Evolutionary conservation across 495 filamentous ascomycete genomes (phyloP), one percentile per base, ranked within the genome.

Genomic region (Hypoxylon fragiforme): DNA sequence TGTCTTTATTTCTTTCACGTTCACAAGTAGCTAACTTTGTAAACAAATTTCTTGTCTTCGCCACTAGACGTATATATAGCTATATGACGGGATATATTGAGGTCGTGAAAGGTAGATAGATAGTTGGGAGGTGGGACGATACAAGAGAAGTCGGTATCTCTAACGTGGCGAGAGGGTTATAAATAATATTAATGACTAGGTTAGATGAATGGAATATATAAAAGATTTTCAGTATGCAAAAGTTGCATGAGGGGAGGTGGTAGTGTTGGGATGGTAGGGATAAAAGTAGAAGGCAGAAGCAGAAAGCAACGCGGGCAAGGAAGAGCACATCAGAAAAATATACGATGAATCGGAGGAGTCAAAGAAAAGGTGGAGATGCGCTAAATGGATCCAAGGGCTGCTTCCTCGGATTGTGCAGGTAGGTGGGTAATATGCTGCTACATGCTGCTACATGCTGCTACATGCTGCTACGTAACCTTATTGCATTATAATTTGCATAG

Each of bases 241-340:
- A 21, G 14, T 30, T 56, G 46, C 58, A 56, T 50, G 47, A 42
- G 18, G 44, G 35, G 21, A 55, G 35, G 31, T 30, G 26, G 24
- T 38, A 40, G 53, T 4, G 37, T 37, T 36, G 49, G 56, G 49
- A 42, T 49, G 56, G 44, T 8, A 54, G n/a, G n/a, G n/a, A n/a
- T n/a, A n/a, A n/a, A n/a, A n/a, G n/a, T n/a, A n/a, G n/a, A n/a
- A n/a, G n/a, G n/a, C n/a, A n/a, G n/a, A n/a, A n/a, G n/a, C n/a
- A n/a, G 49, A 50, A 20, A 21, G 24, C n/a, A 18, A 38, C 22
- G 41, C 19, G 46, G 31, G 9, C 28, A 61, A 57, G 52, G 48
- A 53, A 34, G 47, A 53, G 35, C n/a, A 52, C 52, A 62, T 62
- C 58, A 62, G 52, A 53, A 21, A 62, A 62, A 53, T 62, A 57